Percentiles rank a stretch among this genome's conserved stretches.
These are phyloP conservation scores for Phialophora expanda DNA, from an alignment of 2,329 filamentous ascomycete genomes.

Conservation along the genomic window DNA sequence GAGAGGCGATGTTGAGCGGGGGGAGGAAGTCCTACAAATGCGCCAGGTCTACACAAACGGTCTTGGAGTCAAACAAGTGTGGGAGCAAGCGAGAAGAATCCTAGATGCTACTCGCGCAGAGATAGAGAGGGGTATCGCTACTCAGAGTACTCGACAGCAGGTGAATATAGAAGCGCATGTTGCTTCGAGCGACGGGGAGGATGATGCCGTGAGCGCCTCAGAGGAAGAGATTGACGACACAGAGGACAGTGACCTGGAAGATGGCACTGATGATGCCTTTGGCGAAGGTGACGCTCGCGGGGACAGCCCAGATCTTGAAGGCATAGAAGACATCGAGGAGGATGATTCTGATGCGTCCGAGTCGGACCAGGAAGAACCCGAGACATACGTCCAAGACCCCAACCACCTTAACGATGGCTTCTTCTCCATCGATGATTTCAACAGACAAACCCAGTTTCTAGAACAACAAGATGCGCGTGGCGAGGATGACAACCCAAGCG, in stretches of 20 bases:
- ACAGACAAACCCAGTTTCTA: constrained; percentile 86
- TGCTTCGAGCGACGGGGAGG: constrained; percentile 23
- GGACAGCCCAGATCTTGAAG: constrained; percentile 42
- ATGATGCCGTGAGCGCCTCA: constrained; percentile 28
- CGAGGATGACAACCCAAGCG: constrained; percentile 75
- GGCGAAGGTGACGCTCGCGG: constrained; percentile 34
- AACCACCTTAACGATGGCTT: constrained; percentile 95
- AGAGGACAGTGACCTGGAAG: background rate
- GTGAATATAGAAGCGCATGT: constrained; percentile 30
- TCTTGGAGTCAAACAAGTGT: constrained; percentile 86
- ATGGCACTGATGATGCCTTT: constrained; percentile 25
- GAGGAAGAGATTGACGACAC: constrained; percentile 20
- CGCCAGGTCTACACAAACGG: constrained; percentile 84
- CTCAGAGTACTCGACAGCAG: constrained; percentile 45
- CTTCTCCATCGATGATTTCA: constrained; percentile 97
- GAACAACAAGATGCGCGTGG: constrained; percentile 83
- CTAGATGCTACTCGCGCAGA: constrained; percentile 55
- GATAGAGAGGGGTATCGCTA: constrained; percentile 38
- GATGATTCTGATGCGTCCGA: constrained; percentile 40
- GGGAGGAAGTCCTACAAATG: constrained; percentile 69
- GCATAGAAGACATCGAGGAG: constrained; percentile 42
- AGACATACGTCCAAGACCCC: constrained; percentile 71
- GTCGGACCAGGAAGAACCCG: constrained; percentile 48
- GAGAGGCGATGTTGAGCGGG: constrained; percentile 45
- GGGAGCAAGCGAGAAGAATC: constrained; percentile 89